These are phyloP conservation scores for Reticulascus tulasneorum DNA, from an alignment of 2,329 filamentous ascomycete species.

Conservation along the genomic window DNA sequence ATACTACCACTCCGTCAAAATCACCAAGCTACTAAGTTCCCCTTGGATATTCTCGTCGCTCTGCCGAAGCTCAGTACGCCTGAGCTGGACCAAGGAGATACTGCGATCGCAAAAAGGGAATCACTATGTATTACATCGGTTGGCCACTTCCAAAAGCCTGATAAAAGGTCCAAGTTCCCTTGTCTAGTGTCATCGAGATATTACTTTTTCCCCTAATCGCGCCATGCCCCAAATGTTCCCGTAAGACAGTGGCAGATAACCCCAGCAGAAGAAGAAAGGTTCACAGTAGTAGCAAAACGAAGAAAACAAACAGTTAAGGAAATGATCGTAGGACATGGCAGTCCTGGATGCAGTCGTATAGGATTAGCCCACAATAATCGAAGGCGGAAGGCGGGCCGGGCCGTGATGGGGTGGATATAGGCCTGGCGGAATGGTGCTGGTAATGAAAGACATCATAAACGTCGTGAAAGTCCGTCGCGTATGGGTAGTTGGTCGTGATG, in stretches of 20 bases:
- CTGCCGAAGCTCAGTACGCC: no score
- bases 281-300: neutral
- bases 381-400: slow-evolving; percentile 8
- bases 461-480: slow-evolving; percentile 16
- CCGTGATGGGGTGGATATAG: no score
- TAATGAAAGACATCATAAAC: slow-evolving; percentile 15
- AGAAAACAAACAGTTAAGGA: slow-evolving; percentile 3
- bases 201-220: neutral
- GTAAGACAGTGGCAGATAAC: no score
- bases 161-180: no score
- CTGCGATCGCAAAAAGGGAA: slow-evolving; percentile 1
- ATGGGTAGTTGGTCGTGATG: slow-evolving; percentile 13
- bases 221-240: neutral
- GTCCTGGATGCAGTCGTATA: slow-evolving; percentile 12
- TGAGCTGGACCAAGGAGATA: no score
- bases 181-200: no score
- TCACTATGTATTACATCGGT: slow-evolving; percentile 2
- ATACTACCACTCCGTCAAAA: no score
- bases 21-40: no score
- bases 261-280: no score
- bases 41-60: no score
- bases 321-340: slow-evolving; percentile 9
- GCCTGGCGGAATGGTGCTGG: no score
- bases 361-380: slow-evolving; percentile 5
- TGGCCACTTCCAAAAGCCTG: no score